Evolutionary conservation across 768 basidiomycete species (phyloP).

Genomic region (Auricularia sp.): DNA sequence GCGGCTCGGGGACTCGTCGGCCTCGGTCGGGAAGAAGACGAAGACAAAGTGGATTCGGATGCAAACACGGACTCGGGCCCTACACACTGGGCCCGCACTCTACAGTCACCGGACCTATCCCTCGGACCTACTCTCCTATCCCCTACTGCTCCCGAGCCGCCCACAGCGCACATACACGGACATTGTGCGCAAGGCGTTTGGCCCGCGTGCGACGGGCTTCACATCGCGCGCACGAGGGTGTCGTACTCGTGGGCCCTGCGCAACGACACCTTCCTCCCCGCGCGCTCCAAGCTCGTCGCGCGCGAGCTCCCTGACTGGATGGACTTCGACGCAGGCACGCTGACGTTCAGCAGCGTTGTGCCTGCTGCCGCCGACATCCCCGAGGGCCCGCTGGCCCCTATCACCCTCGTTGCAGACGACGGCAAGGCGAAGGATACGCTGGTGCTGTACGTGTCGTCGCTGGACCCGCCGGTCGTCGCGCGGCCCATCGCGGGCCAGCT

Average conservation of each 20-base stretch:
- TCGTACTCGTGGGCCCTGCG: conserved; percentile 65
- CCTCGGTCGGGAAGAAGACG: no score
- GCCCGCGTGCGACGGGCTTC: conserved; percentile 59
- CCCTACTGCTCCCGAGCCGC: no score
- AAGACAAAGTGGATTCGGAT: no score
- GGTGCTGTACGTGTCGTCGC: conserved; percentile 41
- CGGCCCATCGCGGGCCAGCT: conserved; percentile 52
- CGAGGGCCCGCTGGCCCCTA: conserved; percentile 19
- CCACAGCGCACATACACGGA: conserved; percentile 88
- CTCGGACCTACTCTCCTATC: no score
- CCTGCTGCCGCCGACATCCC: conserved; percentile 50
- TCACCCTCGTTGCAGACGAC: conserved; percentile 51
- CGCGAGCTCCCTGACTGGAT: conserved; percentile 70
- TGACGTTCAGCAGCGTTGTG: conserved; percentile 65
- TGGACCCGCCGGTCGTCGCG: conserved; percentile 45
- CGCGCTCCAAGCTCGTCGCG: conserved; percentile 15
- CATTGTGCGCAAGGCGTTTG: conserved; percentile 83
- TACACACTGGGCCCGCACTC: no score
- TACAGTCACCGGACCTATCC: no score
- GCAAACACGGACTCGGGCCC: no score
- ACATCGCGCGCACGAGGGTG: conserved; percentile 56
- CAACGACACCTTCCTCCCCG: conserved; percentile 44
- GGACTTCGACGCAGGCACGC: conserved; percentile 48
- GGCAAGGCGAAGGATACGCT: conserved; percentile 33
- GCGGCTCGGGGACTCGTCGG: no score